phyloP scores from a whole-genome alignment of 139 green algal genomes.

The Tetraselmis chui region DNA sequence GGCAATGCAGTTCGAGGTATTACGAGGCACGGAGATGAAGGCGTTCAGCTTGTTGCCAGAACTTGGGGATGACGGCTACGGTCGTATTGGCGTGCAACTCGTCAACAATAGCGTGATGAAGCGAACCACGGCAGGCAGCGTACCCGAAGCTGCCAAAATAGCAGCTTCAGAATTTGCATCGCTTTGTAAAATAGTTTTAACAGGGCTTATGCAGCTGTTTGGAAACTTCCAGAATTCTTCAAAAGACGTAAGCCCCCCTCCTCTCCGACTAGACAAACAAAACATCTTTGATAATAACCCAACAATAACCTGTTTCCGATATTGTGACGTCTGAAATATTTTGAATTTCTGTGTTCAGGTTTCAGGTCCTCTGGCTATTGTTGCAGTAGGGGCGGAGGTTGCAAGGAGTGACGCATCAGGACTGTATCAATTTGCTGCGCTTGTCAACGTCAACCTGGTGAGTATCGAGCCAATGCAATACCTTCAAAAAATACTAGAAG shows the following conservation, averaged over 20 bases:
- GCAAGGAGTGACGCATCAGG: conserved; percentile 54
- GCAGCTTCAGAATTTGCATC: not conserved
- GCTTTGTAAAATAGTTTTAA: not conserved
- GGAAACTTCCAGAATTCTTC: not conserved
- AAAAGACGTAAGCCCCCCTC: not conserved
- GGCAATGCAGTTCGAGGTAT: conserved; percentile 23
- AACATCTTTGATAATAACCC: too few relatives aligned
- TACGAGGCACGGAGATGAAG: conserved; percentile 12
- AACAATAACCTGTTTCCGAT: too few relatives aligned
- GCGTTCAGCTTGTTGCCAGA: conserved; percentile 17
- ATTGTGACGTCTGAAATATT: too few relatives aligned
- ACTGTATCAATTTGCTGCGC: conserved; percentile 88
- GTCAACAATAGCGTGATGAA: conserved; percentile 55
- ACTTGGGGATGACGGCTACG: conserved; percentile 42
- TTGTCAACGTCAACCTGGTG: conserved; percentile 98
- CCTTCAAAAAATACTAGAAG: too few relatives aligned
- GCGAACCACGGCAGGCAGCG: conserved; percentile 18
- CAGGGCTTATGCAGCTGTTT: not conserved
- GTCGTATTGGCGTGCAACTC: conserved; percentile 85
- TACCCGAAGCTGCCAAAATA: not conserved
- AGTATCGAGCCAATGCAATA: too few relatives aligned
- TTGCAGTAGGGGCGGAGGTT: conserved; percentile 84
- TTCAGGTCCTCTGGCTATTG: conserved; percentile 88
- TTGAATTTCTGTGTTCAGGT: too few relatives aligned
- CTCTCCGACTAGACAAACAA: too few relatives aligned